These are phyloP conservation scores for Saksenaea vasiformis DNA, from an alignment of 371 early-diverging fungal species.

Conservation along the genomic window DNA sequence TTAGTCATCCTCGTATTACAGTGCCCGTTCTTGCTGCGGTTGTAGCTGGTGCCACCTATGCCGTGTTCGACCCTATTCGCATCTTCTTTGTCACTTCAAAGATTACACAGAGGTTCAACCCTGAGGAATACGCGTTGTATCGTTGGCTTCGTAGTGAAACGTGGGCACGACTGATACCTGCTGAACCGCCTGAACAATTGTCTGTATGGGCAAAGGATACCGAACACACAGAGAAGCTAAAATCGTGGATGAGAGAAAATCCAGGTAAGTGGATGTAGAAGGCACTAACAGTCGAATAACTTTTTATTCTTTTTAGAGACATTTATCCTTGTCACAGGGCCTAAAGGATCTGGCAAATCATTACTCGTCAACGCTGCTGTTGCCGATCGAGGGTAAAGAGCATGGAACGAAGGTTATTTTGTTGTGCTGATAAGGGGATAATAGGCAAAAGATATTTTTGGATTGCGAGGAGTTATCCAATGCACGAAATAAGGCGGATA, in stretches of 20 bases:
- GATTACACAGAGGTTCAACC: constrained; percentile 76
- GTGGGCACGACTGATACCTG: constrained; percentile 45
- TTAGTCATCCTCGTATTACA: constrained; percentile 71
- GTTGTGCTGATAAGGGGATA: too few species aligned
- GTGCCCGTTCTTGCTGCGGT: constrained; percentile 76
- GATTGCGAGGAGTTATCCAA: constrained; percentile 78
- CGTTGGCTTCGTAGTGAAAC: constrained; percentile 70
- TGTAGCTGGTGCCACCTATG: constrained; percentile 77
- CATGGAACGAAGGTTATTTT: too few species aligned
- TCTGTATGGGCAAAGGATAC: constrained; percentile 65
- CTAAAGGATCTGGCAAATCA: constrained; percentile 64
- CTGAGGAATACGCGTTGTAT: constrained; percentile 62
- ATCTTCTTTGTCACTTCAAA: constrained; percentile 84
- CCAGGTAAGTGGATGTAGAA: constrained; percentile 52
- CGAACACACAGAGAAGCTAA: constrained; percentile 58
- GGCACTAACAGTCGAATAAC: background rate
- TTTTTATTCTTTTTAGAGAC: constrained; percentile 42
- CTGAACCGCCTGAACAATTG: constrained; percentile 8
- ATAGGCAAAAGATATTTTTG: constrained; percentile 74
- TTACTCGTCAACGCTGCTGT: constrained; percentile 57
- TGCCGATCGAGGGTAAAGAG: constrained; percentile 46
- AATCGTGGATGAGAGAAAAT: constrained; percentile 63
- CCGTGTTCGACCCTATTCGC: constrained; percentile 91
- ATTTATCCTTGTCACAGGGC: constrained; percentile 62
- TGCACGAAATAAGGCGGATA: constrained; percentile 70